Evolutionary conservation across 805 yeast genomes (phyloP).

Genomic region (Candida tammaniensis): DNA sequence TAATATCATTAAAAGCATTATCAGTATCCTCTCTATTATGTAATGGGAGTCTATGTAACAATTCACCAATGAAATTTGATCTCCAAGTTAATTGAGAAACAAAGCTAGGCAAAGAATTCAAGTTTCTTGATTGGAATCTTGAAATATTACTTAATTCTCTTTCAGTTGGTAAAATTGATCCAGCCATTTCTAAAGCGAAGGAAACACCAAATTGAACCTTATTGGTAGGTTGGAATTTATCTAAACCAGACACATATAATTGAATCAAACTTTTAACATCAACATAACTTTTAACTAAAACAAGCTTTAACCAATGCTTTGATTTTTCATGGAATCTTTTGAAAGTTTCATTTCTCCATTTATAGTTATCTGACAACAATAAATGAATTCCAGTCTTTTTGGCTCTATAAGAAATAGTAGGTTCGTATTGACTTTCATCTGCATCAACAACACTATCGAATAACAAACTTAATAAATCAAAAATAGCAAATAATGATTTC

Average conservation of each 20-base stretch:
- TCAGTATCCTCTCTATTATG: conserved; percentile 25
- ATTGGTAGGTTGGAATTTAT: conserved; percentile 21
- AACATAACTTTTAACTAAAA: conserved; percentile 57
- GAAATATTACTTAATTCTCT: conserved; percentile 57
- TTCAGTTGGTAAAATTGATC: conserved; percentile 63
- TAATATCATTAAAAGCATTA: conserved; percentile 24
- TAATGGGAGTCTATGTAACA: conserved; percentile 27
- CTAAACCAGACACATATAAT: conserved; percentile 58
- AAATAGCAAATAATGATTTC: conserved; percentile 66
- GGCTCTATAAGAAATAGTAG: conserved; percentile 62
- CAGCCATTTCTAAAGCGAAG: conserved; percentile 88
- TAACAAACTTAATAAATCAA: conserved; percentile 75
- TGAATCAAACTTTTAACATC: conserved; percentile 81
- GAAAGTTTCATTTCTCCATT: conserved; percentile 72
- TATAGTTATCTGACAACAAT: conserved; percentile 68
- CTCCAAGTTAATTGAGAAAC: conserved; percentile 78
- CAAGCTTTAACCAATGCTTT: conserved; percentile 60
- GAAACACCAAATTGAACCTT: conserved; percentile 75
- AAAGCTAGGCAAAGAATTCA: conserved; percentile 67
- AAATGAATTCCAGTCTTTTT: conserved; percentile 46
- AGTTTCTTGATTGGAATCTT: conserved; percentile 32
- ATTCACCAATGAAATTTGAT: conserved; percentile 36
- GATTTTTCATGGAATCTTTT: conserved; percentile 57
- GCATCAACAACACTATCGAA: conserved; percentile 82
- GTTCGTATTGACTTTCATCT: conserved; percentile 80